Percentiles rank a stretch among this genome's conserved stretches.
phyloP scores from a whole-genome alignment of 768 basidiomycete genomes.

The Pleurotus citrinopileatus region DNA sequence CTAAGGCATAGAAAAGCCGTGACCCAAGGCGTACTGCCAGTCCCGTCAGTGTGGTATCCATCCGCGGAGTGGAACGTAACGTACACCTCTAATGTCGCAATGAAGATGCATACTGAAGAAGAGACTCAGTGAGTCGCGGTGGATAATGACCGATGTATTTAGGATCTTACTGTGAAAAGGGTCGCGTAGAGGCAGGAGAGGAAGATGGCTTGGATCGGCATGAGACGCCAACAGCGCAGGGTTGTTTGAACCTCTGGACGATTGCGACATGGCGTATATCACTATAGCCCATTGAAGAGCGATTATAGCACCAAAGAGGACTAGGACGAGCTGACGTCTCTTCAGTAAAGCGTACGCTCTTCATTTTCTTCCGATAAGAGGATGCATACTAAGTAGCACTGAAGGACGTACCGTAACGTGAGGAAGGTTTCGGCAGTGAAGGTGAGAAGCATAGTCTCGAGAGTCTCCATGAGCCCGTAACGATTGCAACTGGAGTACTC shows the following conservation, averaged over 20 bases:
- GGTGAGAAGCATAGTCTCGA: slow-evolving; percentile 12
- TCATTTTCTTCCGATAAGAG: neutral
- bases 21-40: no score
- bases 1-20: slow-evolving; percentile 16
- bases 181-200: slow-evolving; percentile 8
- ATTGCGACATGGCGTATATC: slow-evolving; percentile 8
- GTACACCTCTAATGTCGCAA: slow-evolving; percentile 4
- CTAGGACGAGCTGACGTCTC: neutral
- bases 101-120: slow-evolving; percentile 10
- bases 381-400: neutral
- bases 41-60: no score
- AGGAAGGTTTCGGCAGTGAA: slow-evolving; percentile 11
- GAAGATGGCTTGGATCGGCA: neutral
- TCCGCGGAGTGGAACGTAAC: no score
- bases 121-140: neutral
- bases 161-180: slow-evolving; percentile 11
- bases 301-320: neutral
- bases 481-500: slow-evolving; percentile 6
- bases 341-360: slow-evolving; percentile 11
- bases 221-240: slow-evolving; percentile 7
- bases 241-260: slow-evolving; percentile 4
- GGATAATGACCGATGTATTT: neutral
- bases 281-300: slow-evolving; percentile 9
- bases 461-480: slow-evolving; percentile 12
- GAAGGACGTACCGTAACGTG: slow-evolving; percentile 5